Evolutionary conservation across 805 yeast genomes (phyloP).

Genomic region (Suhomyces sp.): DNA sequence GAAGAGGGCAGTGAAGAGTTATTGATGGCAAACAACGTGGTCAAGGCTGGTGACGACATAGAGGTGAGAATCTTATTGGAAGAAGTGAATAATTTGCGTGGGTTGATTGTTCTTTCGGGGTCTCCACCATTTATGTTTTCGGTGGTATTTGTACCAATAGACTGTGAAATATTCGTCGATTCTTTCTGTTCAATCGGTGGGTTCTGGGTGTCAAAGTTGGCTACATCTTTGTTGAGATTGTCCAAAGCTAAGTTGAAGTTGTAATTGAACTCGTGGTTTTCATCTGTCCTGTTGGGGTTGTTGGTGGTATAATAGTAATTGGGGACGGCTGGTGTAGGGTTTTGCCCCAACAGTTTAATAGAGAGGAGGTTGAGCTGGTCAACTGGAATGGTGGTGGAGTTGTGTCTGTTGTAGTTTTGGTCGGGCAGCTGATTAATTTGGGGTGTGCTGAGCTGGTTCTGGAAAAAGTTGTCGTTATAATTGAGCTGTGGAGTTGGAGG

Average conservation of each 20-base stretch:
- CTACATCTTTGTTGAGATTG: neutral
- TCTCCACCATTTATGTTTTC: neutral
- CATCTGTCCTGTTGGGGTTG: neutral
- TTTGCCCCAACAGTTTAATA: conserved; percentile 1
- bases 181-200: neutral
- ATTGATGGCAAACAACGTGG: conserved; percentile 6
- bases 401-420: conserved; percentile 4
- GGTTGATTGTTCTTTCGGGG: conserved; percentile 12
- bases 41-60: conserved; percentile 7
- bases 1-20: neutral
- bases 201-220: neutral
- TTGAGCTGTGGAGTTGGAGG: neutral
- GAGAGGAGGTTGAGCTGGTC: conserved; percentile 13
- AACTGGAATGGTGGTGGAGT: conserved; percentile 7
- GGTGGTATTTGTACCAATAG: neutral
- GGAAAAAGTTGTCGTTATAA: neutral
- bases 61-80: conserved; percentile 9
- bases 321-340: conserved; percentile 3
- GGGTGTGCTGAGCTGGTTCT: conserved; percentile 3
- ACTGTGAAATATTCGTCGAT: neutral
- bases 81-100: conserved; percentile 11
- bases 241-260: neutral
- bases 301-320: conserved; percentile 6
- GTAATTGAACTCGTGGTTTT: neutral
- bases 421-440: conserved; percentile 1